phyloP scores from a whole-genome alignment of 2,329 filamentous ascomycete genomes.

The Parasarocladium wereldwijsianum region DNA sequence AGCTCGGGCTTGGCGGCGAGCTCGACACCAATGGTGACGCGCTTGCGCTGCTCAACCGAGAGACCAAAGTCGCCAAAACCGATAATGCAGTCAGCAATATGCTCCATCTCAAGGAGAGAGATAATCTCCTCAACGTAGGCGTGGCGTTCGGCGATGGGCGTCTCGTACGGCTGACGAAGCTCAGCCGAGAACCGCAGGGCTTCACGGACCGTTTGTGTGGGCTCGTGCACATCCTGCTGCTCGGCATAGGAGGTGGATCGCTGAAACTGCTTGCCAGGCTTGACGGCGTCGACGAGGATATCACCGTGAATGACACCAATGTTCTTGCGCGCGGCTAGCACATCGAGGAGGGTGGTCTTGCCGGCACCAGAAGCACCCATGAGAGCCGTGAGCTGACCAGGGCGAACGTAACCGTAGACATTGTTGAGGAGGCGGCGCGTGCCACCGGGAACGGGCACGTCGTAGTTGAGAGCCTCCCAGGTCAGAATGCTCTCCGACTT shows the following conservation, averaged over 20 bases:
- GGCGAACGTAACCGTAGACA: conserved; percentile 56
- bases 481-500: conserved; percentile 57
- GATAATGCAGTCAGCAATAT: conserved; percentile 43
- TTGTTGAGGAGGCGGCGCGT: conserved; percentile 39
- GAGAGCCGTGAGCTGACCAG: conserved; percentile 62
- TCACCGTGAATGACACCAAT: conserved; percentile 44
- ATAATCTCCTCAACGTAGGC: conserved; percentile 49
- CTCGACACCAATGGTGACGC: conserved; percentile 85
- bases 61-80: conserved; percentile 52
- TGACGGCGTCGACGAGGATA: conserved; percentile 39
- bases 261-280: conserved; percentile 45
- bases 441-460: conserved; percentile 44
- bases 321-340: conserved; percentile 48
- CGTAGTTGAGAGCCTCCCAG: conserved; percentile 76
- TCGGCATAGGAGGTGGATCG: conserved; percentile 48
- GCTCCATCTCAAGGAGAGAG: conserved; percentile 41
- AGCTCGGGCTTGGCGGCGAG: conserved; percentile 69
- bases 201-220: conserved; percentile 47
- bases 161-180: conserved; percentile 40
- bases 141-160: conserved; percentile 38
- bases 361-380: conserved; percentile 80
- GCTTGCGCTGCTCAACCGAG: conserved; percentile 51
- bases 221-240: conserved; percentile 47
- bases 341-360: conserved; percentile 74
- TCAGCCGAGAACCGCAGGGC: conserved; percentile 49